These are phyloP conservation scores for Russula virescens DNA, from an alignment of 768 basidiomycete genomes.

Conservation along the genomic window DNA sequence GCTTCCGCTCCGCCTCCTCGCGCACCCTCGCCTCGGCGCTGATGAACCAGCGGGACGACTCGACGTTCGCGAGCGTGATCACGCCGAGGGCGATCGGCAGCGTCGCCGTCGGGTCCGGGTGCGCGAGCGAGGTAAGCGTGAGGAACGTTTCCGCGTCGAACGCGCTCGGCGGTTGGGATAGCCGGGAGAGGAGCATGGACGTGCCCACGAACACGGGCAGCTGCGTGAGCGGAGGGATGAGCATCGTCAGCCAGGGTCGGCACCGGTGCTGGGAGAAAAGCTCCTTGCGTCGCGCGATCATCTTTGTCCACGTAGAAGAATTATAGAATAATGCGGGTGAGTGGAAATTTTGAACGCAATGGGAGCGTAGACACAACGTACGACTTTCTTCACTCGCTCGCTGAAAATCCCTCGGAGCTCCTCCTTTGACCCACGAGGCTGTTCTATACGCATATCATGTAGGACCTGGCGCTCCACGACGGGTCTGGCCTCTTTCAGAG, in stretches of 20 bases:
- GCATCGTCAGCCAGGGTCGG: conserved; percentile 49
- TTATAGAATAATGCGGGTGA: neutral
- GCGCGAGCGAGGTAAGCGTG: conserved; percentile 62
- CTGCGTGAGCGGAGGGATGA: conserved; percentile 58
- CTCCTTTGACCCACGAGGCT: conserved; percentile 20
- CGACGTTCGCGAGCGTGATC: conserved; percentile 73
- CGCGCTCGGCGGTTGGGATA: conserved; percentile 53
- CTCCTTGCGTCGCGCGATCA: conserved; percentile 49
- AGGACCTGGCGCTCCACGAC: conserved; percentile 18
- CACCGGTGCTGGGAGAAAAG: conserved; percentile 58
- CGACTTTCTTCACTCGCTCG: conserved; percentile 20
- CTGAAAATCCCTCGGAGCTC: conserved; percentile 14
- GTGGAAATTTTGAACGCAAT: neutral
- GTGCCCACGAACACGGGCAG: conserved; percentile 68
- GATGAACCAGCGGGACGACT: conserved; percentile 70
- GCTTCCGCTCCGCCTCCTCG: conserved; percentile 42
- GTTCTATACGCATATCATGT: conserved; percentile 15
- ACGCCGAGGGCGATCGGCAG: conserved; percentile 69
- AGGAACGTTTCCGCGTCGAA: conserved; percentile 76
- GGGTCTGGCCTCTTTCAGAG: conserved; percentile 19
- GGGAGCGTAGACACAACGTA: conserved; percentile 8
- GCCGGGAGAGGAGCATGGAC: conserved; percentile 49
- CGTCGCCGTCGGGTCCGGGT: conserved; percentile 63
- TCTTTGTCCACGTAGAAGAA: conserved; percentile 32
- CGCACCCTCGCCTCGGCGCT: conserved; percentile 51